Evolutionary conservation across 2,329 filamentous ascomycete species (phyloP), one percentile per base, ranked within the genome.

Genomic region (Madurella fahalii): DNA sequence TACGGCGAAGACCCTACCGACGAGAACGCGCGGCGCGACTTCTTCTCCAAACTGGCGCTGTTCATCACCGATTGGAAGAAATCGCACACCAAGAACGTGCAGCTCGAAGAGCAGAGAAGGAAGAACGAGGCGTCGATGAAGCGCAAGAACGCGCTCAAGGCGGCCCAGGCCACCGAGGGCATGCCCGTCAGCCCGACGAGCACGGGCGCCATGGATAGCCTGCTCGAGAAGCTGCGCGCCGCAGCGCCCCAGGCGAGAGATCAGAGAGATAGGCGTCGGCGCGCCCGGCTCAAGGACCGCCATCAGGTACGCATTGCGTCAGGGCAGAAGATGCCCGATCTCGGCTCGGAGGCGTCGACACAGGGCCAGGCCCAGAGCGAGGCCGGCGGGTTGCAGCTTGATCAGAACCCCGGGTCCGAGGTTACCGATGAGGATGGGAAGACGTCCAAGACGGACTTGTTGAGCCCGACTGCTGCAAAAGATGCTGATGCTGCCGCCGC

Each of bases 61-160:
- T 99, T 99, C 75, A 82, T 99, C 64, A 76, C 79, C 32, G 94
- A 97, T 70, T 99, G 94, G 89, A 96, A 93, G 87, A 93, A 87
- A 81, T 95, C 91, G 32, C 85, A 85, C 63, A 90, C 95, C 64
- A 97, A 97, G 85, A 99, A 97, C 73, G 73, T 93, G 17, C 70
- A 79, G 31, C 72, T 90, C 58, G 94, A 99, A 72, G 92, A 96
- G 66, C 85, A 82, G 52, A 84, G 86, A 64, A 89, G 84, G 62
- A 86, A 90, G 61, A 95, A 95, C 69, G 93, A 97, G 72, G 88
- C 85, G 39, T 94, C 87, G 42, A 90, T 97, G 84, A 93, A 93
- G 71, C 87, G 93, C 65, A 96, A 96, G 75, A 83, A 89, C 60
- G 81, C 86, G 63, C 76, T 85, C 61, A 87, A 87, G 66, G 72